phyloP scores from a whole-genome alignment of 768 basidiomycete species.

The Termitomyces sp. region DNA sequence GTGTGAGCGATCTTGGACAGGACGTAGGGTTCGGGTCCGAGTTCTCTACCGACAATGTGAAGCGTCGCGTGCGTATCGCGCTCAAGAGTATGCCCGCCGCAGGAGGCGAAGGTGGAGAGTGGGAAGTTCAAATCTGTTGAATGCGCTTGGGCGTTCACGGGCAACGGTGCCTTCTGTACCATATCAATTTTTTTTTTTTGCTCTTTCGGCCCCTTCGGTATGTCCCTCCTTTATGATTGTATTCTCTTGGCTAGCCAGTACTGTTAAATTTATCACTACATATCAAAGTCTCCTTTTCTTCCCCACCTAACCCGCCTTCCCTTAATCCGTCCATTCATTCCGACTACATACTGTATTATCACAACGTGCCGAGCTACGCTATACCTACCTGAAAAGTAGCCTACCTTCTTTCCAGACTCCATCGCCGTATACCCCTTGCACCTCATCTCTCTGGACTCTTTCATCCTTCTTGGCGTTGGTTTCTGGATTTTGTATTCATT shows the following conservation, averaged over 20 bases:
- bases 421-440: constrained; percentile 6
- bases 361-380: constrained; percentile 13
- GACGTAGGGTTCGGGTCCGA: constrained; percentile 35
- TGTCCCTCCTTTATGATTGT: constrained; percentile 11
- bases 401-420: constrained; percentile 11
- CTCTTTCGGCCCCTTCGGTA: constrained; percentile 2
- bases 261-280: constrained; percentile 15
- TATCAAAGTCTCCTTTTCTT: constrained; percentile 2
- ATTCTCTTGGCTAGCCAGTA: constrained; percentile 11
- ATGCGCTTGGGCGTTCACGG: background rate
- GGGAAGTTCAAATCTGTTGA: constrained; percentile 75
- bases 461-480: background rate
- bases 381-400: constrained; percentile 21
- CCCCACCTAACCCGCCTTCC: constrained; percentile 1
- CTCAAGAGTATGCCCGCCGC: constrained; percentile 59
- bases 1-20: constrained; percentile 25
- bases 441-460: constrained; percentile 2
- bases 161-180: background rate
- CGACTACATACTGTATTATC: constrained; percentile 14
- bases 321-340: constrained; percentile 7
- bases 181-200: constrained; percentile 5
- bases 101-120: constrained; percentile 69
- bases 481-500: constrained; percentile 12
- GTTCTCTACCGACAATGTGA: constrained; percentile 32
- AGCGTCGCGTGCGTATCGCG: constrained; percentile 62